Evolutionary conservation across 2,329 filamentous ascomycete species (phyloP).

Genomic region (Trichocomaceae sp.): DNA sequence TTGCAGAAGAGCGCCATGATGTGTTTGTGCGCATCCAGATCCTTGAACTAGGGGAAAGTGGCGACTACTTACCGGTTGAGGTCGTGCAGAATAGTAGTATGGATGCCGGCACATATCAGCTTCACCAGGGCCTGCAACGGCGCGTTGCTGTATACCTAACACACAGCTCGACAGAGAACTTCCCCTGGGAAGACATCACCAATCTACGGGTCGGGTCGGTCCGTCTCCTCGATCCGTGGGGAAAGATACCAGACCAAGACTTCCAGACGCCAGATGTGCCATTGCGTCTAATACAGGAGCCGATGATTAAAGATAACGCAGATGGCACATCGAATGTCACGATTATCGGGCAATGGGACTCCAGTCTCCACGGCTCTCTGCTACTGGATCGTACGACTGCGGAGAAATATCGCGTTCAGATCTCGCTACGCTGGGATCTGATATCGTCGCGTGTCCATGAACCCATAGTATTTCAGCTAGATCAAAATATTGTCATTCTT

Average conservation of each 20-base stretch:
- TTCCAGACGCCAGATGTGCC: slow-evolving; percentile 65
- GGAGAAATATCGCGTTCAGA: slow-evolving; percentile 87
- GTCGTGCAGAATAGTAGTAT: slow-evolving; percentile 78
- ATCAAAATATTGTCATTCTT: slow-evolving; percentile 74
- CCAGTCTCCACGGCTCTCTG: slow-evolving; percentile 83
- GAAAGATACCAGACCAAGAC: slow-evolving; percentile 75
- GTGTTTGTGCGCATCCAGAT: slow-evolving; percentile 83
- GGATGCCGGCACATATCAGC: slow-evolving; percentile 84
- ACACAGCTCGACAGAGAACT: slow-evolving; percentile 77
- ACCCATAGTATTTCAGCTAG: slow-evolving; percentile 78
- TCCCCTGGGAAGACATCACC: slow-evolving; percentile 82
- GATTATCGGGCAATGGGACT: slow-evolving; percentile 92
- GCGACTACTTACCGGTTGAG: slow-evolving; percentile 86
- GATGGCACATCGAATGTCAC: slow-evolving; percentile 86
- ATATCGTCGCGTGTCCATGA: slow-evolving; percentile 75
- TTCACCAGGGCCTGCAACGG: slow-evolving; percentile 89
- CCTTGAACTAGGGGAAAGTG: slow-evolving; percentile 83
- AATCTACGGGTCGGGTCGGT: slow-evolving; percentile 73
- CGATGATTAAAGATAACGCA: slow-evolving; percentile 73
- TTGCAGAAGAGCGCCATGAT: slow-evolving; percentile 87
- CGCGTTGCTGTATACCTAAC: slow-evolving; percentile 82
- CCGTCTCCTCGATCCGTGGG: slow-evolving; percentile 73
- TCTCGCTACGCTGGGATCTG: slow-evolving; percentile 81
- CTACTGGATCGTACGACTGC: slow-evolving; percentile 86
- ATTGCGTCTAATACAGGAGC: slow-evolving; percentile 69